Base-by-base conservation (phyloP, 495 filamentous ascomycete species). In the Viridothelium virens region DNA sequence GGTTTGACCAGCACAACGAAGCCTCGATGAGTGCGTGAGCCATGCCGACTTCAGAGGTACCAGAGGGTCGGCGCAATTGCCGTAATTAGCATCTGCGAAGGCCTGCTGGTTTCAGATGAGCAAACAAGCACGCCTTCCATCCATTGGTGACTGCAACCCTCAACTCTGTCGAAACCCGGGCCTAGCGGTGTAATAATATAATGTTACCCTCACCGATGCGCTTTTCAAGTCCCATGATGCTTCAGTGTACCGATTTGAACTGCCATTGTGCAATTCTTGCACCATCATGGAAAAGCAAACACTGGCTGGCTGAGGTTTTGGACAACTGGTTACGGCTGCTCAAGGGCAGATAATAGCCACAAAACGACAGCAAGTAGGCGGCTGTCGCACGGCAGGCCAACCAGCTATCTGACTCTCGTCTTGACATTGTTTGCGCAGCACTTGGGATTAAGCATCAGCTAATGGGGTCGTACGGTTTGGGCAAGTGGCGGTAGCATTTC, bases 91-190 rank as follows among this genome's bases (percentile, higher is more conserved):
- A 9, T 11, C 53, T n/a, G 11, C 53, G 18, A 33, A 9, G 31
- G 11, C 53, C 7, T 11, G 7, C 18, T 11, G 53, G 53, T 59
- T 59, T 59, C 53, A 59, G 53, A 36, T 36, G 53, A 59, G 53
- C 53, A 59, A 36, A 59, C 53, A n/a, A 10, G 53, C 25, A 18
- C 53, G 53, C 25, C 18, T n/a, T 7, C 53, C 31, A 33, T 34
- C 53, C 53, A 59, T 59, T 59, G 53, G 25, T 7, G 18, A 10
- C 25, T 59, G 53, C 31, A 59, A 59, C 25, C 53, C 53, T 34
- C 5, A n/a, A 14, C 10, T 14, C 5, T n/a, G 11, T 36, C 36
- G 53, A 10, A n/a, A 11, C 53, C 11, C 53, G 36, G 53, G 31
- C 53, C 53, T 33, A 31, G 33, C 53, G 18, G 5, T 59, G 53